Base-by-base conservation (phyloP, 257 asterid genomes). In the Penstemon eatonii region DNA sequence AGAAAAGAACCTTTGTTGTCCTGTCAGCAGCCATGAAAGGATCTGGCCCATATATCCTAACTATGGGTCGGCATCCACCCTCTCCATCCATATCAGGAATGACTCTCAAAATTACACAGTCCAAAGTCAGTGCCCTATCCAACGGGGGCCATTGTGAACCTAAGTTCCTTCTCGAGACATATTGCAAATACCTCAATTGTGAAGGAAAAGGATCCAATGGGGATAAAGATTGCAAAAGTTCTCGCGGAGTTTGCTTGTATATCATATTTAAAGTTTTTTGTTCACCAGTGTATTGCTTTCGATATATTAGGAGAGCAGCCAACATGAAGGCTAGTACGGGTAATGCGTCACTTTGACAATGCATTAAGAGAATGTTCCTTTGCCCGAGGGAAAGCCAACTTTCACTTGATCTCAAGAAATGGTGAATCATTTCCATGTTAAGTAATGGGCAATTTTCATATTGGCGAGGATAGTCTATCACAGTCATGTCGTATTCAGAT, bases 161-260 rank as follows among this genome's bases (percentile, higher is more conserved):
- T 41, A 79, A 62, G 43, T 81, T 81, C 71, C 92, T 87, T 61
- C 85, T 84, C 3, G 90, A 86, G 47, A 87, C 80, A 75, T 87
- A 87, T 25, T 84, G 88, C 43, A 87, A 65, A 71, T 85, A 89
- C 82, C 96, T 82, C 75, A 87, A 66, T 57, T 89, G 96, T 40
- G 96, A 89, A 73, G 92, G 89, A 47, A 85, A 53, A 6, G 95
- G 88, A 77, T 89, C 79, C 47, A 89, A 33, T 46, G 94, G 83
- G 9, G 73, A 70, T 74, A 72, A 11, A 61, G 63, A n/a, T 41
- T 82, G 71, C 71, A 89, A 53, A 75, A 77, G 55, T 65, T 80
- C 87, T 0, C n/a, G 83, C 60, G 94, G 82, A 8, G 86, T 86
- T 67, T 83, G 91, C 77, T 83, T 87, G 80, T 85, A 84, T 12